phyloP scores from a whole-genome alignment of 345 rosid species.

The Sapria himalayana region DNA sequence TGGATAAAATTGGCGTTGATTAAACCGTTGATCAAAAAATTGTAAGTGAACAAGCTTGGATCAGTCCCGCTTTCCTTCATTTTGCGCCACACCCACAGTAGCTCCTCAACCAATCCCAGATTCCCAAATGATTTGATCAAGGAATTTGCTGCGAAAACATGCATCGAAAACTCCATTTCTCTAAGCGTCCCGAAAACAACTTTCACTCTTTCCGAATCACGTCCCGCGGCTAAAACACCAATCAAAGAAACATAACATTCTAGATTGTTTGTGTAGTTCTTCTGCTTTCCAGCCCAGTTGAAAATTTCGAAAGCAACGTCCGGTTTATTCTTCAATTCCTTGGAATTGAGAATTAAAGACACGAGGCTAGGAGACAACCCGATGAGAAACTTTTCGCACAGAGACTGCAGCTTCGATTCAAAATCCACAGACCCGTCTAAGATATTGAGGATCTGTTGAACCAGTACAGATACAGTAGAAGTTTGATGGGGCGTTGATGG shows the following conservation, averaged over 20 bases:
- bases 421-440: constrained; percentile 43
- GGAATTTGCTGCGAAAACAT: constrained; percentile 28
- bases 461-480: constrained; percentile 57
- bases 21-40: constrained; percentile 58
- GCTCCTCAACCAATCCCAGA: constrained; percentile 79
- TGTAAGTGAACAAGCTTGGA: constrained; percentile 54
- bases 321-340: constrained; percentile 24
- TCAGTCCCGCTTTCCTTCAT: constrained; percentile 76
- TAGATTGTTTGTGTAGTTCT: constrained; percentile 41
- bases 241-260: constrained; percentile 53
- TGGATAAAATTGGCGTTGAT: constrained; percentile 47
- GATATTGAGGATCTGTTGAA: constrained; percentile 31
- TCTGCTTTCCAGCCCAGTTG: constrained; percentile 53
- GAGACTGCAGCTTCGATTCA: constrained; percentile 42
- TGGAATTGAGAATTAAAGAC: constrained; percentile 29
- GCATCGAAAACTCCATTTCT: constrained; percentile 28
- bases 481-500: constrained; percentile 16
- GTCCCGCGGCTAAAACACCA: constrained; percentile 26
- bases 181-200: constrained; percentile 22
- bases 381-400: constrained; percentile 39
- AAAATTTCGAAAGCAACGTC: constrained; percentile 43
- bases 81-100: constrained; percentile 76
- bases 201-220: constrained; percentile 32
- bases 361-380: constrained; percentile 51
- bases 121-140: constrained; percentile 64